A percentile compares a stretch with the other conserved stretches of the same genome.
Evolutionary conservation across 1,139 yeast genomes (phyloP).

Genomic region (Yamadazyma siamensis): DNA sequence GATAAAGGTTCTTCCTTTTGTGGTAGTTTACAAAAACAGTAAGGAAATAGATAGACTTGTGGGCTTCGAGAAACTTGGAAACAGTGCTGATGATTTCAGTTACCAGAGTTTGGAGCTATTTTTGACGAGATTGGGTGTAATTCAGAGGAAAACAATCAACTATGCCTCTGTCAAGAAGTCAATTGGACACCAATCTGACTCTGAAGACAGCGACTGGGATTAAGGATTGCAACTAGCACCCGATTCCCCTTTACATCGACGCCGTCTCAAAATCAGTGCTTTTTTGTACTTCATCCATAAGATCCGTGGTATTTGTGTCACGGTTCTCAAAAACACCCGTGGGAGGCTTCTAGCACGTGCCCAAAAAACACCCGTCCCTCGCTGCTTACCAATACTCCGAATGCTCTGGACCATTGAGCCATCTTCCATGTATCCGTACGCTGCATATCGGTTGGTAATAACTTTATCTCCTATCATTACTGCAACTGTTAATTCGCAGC

Average conservation of each 20-base stretch:
- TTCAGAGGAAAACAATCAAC: constrained; percentile 33
- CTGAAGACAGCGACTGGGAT: constrained; percentile 36
- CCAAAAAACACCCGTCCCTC: no score
- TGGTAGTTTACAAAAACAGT: constrained; percentile 60
- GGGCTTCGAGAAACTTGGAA: constrained; percentile 63
- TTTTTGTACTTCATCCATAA: no score
- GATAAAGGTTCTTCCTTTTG: constrained; percentile 69
- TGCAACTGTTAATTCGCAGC: constrained; percentile 2
- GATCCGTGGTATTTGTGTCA: no score
- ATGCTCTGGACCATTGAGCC: no score
- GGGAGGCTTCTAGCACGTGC: no score
- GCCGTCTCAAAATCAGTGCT: no score
- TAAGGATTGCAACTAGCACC: no score
- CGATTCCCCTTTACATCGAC: no score
- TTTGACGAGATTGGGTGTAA: constrained; percentile 27
- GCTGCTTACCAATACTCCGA: no score
- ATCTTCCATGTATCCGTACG: no score
- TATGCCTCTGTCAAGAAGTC: constrained; percentile 16
- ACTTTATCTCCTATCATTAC: constrained; percentile 17
- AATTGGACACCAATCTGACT: constrained; percentile 18
- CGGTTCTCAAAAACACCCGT: no score
- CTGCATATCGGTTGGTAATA: constrained; percentile 10
- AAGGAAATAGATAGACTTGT: constrained; percentile 55
- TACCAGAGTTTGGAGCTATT: constrained; percentile 46
- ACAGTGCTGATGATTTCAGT: constrained; percentile 26